Conservation (phyloP, 2,329 filamentous ascomycete species). For the Aspergillus proliferans region DNA sequence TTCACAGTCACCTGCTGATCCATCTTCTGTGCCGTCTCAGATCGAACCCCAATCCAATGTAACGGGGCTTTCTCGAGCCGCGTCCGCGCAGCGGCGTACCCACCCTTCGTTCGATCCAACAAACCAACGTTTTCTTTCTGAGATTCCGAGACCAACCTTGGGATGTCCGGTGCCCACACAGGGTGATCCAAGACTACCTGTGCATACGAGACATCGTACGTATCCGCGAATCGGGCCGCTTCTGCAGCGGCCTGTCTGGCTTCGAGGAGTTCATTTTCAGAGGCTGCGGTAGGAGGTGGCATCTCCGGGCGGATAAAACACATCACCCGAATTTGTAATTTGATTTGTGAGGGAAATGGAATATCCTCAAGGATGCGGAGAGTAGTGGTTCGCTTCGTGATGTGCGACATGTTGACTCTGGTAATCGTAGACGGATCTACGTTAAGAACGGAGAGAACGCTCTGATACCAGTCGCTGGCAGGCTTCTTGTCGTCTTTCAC, state of each 20-base stretch:
- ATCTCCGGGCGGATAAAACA: constrained; percentile 46
- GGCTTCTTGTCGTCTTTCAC: constrained; percentile 20
- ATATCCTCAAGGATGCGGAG: constrained; percentile 25
- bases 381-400: constrained; percentile 45
- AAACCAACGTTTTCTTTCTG: constrained; percentile 28
- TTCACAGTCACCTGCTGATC: constrained; percentile 38
- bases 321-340: constrained; percentile 55
- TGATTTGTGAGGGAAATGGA: constrained; percentile 35
- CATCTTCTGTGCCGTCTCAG: constrained; percentile 34
- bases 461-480: constrained; percentile 51
- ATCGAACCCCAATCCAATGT: constrained; percentile 55
- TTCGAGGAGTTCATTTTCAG: constrained; percentile 22
- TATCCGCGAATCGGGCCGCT: constrained; percentile 32
- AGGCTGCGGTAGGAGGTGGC: constrained; percentile 12
- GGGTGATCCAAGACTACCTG: constrained; percentile 33
- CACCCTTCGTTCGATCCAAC: constrained; percentile 41
- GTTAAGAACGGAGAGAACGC: constrained; percentile 48
- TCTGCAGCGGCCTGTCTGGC: constrained; percentile 30
- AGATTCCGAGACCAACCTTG: neutral
- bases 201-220: constrained; percentile 33
- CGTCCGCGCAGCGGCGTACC: constrained; percentile 45
- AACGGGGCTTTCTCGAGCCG: constrained; percentile 53
- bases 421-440: constrained; percentile 45
- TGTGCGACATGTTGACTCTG: constrained; percentile 42
- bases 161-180: constrained; percentile 32